Evolutionary conservation across 2,329 filamentous ascomycete species (phyloP).

Genomic region (Juglanconis juglandina): DNA sequence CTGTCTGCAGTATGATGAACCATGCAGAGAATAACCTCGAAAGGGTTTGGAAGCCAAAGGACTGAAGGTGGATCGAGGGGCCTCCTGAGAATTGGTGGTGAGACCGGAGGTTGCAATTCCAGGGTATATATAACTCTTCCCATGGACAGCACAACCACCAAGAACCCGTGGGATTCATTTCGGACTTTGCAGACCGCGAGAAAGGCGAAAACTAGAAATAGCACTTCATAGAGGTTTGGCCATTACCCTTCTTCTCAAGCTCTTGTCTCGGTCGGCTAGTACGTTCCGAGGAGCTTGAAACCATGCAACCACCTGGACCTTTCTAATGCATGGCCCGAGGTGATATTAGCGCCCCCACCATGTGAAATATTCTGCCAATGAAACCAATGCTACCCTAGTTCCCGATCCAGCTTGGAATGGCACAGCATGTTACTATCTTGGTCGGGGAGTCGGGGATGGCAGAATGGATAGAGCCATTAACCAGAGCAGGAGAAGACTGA

Average conservation of each 20-base stretch:
- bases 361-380: background rate
- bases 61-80: background rate
- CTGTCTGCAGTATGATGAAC: background rate
- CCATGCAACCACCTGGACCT: no score
- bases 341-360: slow-evolving; percentile 2
- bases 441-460: no score
- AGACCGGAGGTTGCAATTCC: background rate
- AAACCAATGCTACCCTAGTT: background rate
- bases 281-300: background rate
- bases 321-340: background rate
- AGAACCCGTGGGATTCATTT: no score
- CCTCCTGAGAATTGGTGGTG: background rate
- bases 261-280: background rate
- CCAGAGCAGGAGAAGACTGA: no score
- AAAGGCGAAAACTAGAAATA: no score
- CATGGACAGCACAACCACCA: no score
- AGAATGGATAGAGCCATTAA: no score
- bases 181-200: no score
- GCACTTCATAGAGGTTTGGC: no score
- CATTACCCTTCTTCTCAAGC: no score
- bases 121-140: no score
- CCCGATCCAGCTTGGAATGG: background rate
- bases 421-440: background rate
- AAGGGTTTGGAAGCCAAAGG: background rate
- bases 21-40: background rate